Evolutionary conservation across 1,284 basidiomycete species (phyloP), one percentile per base, ranked within the genome.

Genomic region (Irpex sp.): DNA sequence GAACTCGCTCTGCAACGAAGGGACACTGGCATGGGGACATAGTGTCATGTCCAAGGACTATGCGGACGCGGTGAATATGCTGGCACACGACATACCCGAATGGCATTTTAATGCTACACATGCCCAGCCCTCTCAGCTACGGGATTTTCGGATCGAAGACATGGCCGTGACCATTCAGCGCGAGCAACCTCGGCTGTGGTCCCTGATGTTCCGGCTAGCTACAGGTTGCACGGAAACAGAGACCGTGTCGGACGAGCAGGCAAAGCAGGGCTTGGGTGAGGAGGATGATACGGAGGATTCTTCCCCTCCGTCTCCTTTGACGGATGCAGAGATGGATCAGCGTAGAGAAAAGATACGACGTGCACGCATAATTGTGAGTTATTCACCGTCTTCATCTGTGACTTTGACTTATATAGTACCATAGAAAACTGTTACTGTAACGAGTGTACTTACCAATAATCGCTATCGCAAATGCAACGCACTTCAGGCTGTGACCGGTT

Each of bases 401-500:
- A n/a, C n/a, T n/a, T n/a, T n/a, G n/a, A n/a, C n/a, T n/a, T n/a
- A n/a, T n/a, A n/a, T n/a, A n/a, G 5, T 17, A 54, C 51, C 31
- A 4, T 34, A 54, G 51, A 19, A 34, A 54, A 17, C 17, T 21
- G 3, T 63, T 2, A 31, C 62, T 7, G 26, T 66, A 13, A 59
- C 55, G 19, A 49, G 36, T 59, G 58, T 67, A n/a, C 8, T 65
- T 7, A 31, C 63, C 37, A 54, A 67, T 8, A 44, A 15, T 4
- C 40, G 40, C 1, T 44, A 9, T 36, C 67, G 64, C 40, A 49
- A 59, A 19, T 64, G 63, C 54, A 68, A 68, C 48, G 52, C 52
- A 1, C 57, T 68, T 8, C 52, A 55, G 11, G 55, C 49, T 15
- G 58, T 60, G 0, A 57, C 64, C 5, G 67, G 63, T 4, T 57